These are phyloP conservation scores for Pythium brachiatum DNA, from an alignment of 352 stramenopile species.

Conservation along the genomic window DNA sequence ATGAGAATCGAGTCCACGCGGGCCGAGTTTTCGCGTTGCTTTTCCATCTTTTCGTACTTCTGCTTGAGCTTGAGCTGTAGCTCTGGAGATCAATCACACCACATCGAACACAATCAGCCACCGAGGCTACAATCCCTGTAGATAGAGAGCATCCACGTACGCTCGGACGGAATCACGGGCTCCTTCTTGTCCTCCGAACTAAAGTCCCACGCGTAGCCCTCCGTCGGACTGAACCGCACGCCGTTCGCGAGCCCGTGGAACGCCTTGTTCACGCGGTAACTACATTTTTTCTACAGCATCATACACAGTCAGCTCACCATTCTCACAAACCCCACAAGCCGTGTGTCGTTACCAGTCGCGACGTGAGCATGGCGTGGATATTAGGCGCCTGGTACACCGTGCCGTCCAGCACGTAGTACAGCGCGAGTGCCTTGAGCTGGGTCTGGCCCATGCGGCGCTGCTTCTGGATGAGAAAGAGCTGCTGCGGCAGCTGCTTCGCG, in stretches of 20 bases:
- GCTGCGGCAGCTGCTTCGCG: slow-evolving; percentile 83
- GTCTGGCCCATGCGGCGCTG: slow-evolving; percentile 73
- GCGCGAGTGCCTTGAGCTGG: slow-evolving; percentile 74
- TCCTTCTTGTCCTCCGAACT: slow-evolving; percentile 84
- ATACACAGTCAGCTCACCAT: not conserved
- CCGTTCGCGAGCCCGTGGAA: slow-evolving; percentile 72
- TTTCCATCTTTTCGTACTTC: slow-evolving; percentile 86
- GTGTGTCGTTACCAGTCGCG: slow-evolving; percentile 80
- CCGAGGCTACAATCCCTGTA: not conserved
- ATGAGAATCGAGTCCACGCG: slow-evolving; percentile 82
- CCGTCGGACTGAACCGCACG: slow-evolving; percentile 82
- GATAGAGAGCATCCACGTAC: slow-evolving; percentile 34
- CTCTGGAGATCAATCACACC: slow-evolving; percentile 33
- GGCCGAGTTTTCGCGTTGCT: slow-evolving; percentile 80
- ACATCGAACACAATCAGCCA: not conserved
- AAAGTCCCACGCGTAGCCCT: slow-evolving; percentile 87
- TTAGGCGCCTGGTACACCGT: slow-evolving; percentile 87
- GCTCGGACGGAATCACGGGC: slow-evolving; percentile 79
- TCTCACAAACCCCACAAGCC: no score
- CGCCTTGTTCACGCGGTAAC: slow-evolving; percentile 80
- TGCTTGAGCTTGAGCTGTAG: slow-evolving; percentile 85
- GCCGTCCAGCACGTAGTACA: slow-evolving; percentile 89
- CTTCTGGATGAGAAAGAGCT: slow-evolving; percentile 87
- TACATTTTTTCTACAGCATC: slow-evolving; percentile 78
- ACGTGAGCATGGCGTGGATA: slow-evolving; percentile 87